Evolutionary conservation across 202 grass and related monocot genomes (phyloP).

Genomic region (Musa balbisiana): DNA sequence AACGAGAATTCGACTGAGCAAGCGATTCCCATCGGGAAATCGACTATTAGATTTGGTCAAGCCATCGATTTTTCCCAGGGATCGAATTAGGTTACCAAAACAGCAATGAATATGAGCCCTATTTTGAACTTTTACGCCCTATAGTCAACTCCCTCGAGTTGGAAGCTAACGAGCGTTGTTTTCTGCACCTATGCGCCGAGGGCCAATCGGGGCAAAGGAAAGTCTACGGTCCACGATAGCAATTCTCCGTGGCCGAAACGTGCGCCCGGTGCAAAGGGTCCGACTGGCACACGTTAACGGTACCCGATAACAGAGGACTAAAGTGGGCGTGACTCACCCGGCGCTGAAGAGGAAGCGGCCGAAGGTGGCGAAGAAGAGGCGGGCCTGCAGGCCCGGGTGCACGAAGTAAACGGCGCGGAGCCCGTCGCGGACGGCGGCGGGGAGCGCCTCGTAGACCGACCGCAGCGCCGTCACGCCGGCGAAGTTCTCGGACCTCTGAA

Average conservation of each 20-base stretch:
- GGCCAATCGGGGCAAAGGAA: background rate
- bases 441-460: constrained; percentile 52
- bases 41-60: too few relatives aligned
- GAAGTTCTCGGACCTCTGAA: constrained; percentile 55
- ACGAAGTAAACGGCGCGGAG: constrained; percentile 79
- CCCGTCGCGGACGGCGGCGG: constrained; percentile 24
- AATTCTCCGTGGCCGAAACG: background rate
- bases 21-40: too few relatives aligned
- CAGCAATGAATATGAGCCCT: too few relatives aligned
- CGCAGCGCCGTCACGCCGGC: constrained; percentile 58
- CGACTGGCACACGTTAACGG: too few relatives aligned
- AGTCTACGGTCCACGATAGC: background rate
- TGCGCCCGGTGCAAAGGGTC: too few relatives aligned
- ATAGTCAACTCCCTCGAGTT: too few relatives aligned
- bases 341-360: constrained; percentile 79
- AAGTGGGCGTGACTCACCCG: constrained; percentile 27
- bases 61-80: too few relatives aligned
- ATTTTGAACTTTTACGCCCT: too few relatives aligned
- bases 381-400: constrained; percentile 70
- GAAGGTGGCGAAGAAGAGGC: constrained; percentile 85
- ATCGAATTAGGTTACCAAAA: too few relatives aligned
- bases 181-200: background rate
- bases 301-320: background rate
- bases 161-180: background rate
- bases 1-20: too few relatives aligned